A percentile compares a stretch with the other conserved stretches of the same genome.
These are phyloP conservation scores for Didymella keratinophila DNA, from an alignment of 2,329 filamentous ascomycete genomes.

Conservation along the genomic window DNA sequence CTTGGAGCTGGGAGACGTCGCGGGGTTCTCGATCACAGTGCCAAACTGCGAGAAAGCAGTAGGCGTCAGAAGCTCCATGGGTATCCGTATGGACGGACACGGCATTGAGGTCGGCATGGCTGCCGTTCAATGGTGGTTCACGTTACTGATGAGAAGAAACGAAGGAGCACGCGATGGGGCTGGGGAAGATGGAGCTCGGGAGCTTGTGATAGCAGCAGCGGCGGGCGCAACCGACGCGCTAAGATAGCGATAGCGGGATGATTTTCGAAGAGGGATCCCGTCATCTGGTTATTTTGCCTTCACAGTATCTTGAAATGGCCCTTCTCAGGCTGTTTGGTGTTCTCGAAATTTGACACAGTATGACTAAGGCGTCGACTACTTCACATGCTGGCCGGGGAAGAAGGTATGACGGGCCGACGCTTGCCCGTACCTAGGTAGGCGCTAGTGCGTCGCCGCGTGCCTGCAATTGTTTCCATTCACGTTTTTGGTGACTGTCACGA, in stretches of 20 bases:
- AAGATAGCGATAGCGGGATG: slow-evolving; percentile 27
- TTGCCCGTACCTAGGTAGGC: slow-evolving; percentile 17
- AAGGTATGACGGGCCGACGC: slow-evolving; percentile 19
- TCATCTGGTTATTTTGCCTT: slow-evolving; percentile 4
- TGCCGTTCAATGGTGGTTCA: slow-evolving; percentile 9
- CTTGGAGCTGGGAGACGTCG: slow-evolving; percentile 55
- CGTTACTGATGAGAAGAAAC: background rate
- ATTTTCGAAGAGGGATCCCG: background rate
- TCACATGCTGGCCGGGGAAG: slow-evolving; percentile 1
- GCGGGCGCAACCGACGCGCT: slow-evolving; percentile 26
- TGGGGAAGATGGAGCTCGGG: slow-evolving; percentile 17
- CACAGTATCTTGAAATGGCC: background rate
- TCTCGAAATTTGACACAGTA: background rate
- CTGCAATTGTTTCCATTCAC: slow-evolving; percentile 14
- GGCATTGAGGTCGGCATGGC: slow-evolving; percentile 52
- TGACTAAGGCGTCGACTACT: slow-evolving; percentile 1
- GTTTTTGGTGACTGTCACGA: slow-evolving; percentile 15
- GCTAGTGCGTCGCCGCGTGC: slow-evolving; percentile 14
- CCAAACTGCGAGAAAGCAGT: slow-evolving; percentile 80
- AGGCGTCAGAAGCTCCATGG: slow-evolving; percentile 71
- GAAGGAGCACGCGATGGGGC: slow-evolving; percentile 17
- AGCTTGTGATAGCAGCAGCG: slow-evolving; percentile 16
- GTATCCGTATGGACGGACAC: slow-evolving; percentile 57
- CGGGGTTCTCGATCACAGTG: slow-evolving; percentile 79
- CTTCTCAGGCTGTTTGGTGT: background rate